Conservation (phyloP, 495 filamentous ascomycete genomes). For the Podospora sp. region DNA sequence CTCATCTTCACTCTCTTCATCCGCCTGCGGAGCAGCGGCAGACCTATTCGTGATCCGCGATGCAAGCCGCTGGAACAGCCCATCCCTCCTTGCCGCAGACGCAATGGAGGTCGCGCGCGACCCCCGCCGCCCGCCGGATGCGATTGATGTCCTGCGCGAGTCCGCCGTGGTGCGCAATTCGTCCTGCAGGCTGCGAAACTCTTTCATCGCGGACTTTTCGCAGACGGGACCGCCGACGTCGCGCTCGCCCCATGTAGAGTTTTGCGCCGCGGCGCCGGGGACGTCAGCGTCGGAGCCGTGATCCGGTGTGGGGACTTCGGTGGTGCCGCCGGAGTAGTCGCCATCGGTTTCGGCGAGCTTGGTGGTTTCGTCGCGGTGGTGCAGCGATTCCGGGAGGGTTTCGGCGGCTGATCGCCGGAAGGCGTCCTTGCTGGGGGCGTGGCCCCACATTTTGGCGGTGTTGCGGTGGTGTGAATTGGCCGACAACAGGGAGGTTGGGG, state of each 20-base stretch:
- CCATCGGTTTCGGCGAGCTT: neutral
- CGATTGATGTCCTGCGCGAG: constrained; percentile 15
- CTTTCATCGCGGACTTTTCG: constrained; percentile 66
- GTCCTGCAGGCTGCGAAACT: constrained; percentile 67
- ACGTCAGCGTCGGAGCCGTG: neutral
- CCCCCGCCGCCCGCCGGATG: neutral
- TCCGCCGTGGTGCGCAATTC: constrained; percentile 57
- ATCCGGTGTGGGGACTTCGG: constrained; percentile 22
- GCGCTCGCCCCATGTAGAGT: constrained; percentile 77
- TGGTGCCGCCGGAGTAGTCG: constrained; percentile 20
- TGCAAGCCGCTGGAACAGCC: constrained; percentile 29
- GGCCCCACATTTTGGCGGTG: constrained; percentile 21
- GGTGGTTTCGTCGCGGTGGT: constrained; percentile 29
- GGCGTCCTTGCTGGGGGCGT: constrained; percentile 21
- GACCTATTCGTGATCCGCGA: constrained; percentile 21
- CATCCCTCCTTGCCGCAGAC: constrained; percentile 13
- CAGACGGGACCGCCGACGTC: constrained; percentile 65
- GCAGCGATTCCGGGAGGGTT: constrained; percentile 26
- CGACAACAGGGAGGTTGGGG: neutral
- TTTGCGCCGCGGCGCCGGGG: constrained; percentile 14
- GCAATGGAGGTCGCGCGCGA: constrained; percentile 22
- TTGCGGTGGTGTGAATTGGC: neutral
- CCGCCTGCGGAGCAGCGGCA: constrained; percentile 24
- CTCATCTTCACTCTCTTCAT: constrained; percentile 47
- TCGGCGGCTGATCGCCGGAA: constrained; percentile 28